Conservation (phyloP, 805 yeast genomes). For the Schizosaccharomyces osmophilus region DNA sequence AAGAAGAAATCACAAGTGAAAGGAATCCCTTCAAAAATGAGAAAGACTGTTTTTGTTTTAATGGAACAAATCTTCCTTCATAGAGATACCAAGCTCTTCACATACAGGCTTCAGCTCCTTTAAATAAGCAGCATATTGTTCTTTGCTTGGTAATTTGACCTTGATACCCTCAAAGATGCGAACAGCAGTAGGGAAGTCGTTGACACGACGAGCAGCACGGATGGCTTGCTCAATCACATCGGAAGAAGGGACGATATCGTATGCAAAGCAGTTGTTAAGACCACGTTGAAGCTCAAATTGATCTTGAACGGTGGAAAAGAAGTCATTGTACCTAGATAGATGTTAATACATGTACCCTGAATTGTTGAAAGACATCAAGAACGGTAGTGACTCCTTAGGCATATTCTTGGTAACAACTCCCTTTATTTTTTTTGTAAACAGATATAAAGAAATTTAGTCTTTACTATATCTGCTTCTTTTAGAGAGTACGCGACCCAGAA, state of each 20-base stretch:
- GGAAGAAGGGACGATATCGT: constrained; percentile 96
- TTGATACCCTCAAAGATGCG: constrained; percentile 94
- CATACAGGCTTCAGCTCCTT: constrained; percentile 82
- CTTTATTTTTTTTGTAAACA: too few species aligned
- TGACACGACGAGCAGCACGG: constrained; percentile 94
- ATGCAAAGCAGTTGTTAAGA: constrained; percentile 90
- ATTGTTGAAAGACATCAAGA: not conserved
- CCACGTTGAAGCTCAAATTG: constrained; percentile 74
- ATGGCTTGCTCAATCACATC: constrained; percentile 84
- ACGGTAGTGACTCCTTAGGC: not conserved
- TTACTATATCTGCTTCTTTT: too few species aligned
- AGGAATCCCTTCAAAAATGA: not conserved
- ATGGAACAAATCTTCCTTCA: constrained; percentile 61
- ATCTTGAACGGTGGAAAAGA: constrained; percentile 82
- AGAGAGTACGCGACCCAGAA: not conserved
- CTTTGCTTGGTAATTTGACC: constrained; percentile 82
- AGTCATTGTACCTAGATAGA: constrained; percentile 55
- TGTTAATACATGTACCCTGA: not conserved
- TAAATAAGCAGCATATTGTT: constrained; percentile 86
- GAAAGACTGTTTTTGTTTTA: not conserved
- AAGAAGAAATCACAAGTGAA: not conserved
- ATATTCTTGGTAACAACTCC: too few species aligned
- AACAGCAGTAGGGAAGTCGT: constrained; percentile 95
- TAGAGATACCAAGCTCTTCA: constrained; percentile 75
- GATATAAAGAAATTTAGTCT: too few species aligned